Conservation (phyloP, 1,284 basidiomycete genomes). For the Moesziomyces antarcticus region DNA sequence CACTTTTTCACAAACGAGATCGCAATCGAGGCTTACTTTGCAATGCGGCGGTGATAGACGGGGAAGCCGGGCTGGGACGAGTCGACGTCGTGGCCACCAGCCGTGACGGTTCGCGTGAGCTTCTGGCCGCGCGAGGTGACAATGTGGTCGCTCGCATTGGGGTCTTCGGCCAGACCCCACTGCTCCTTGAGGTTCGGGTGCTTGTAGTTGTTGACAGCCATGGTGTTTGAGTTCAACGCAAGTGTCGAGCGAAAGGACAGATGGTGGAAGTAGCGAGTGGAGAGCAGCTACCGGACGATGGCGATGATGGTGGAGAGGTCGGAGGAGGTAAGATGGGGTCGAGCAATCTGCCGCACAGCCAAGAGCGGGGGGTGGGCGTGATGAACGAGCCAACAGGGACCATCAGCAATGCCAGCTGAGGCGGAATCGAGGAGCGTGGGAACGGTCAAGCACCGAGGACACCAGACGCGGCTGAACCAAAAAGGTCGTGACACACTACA, state of each 20-base stretch:
- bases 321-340: background rate
- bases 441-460: no score
- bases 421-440: no score
- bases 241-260: background rate
- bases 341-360: background rate
- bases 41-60: slow-evolving; percentile 55
- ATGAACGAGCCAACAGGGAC: no score
- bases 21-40: slow-evolving; percentile 22
- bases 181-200: slow-evolving; percentile 49
- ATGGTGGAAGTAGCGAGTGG: slow-evolving; percentile 6
- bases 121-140: slow-evolving; percentile 30
- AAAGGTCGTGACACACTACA: no score
- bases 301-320: background rate
- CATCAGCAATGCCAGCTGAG: no score
- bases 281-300: background rate
- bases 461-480: no score
- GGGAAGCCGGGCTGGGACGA: slow-evolving; percentile 47
- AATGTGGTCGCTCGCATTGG: slow-evolving; percentile 44
- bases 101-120: slow-evolving; percentile 34
- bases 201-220: slow-evolving; percentile 38
- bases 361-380: no score
- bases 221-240: slow-evolving; percentile 6
- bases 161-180: slow-evolving; percentile 43
- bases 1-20: background rate
- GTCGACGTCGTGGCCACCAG: slow-evolving; percentile 45